Evolutionary conservation across 257 asterid genomes (phyloP), one percentile per base, ranked within the genome.

Genomic region (Capsicum baccatum): DNA sequence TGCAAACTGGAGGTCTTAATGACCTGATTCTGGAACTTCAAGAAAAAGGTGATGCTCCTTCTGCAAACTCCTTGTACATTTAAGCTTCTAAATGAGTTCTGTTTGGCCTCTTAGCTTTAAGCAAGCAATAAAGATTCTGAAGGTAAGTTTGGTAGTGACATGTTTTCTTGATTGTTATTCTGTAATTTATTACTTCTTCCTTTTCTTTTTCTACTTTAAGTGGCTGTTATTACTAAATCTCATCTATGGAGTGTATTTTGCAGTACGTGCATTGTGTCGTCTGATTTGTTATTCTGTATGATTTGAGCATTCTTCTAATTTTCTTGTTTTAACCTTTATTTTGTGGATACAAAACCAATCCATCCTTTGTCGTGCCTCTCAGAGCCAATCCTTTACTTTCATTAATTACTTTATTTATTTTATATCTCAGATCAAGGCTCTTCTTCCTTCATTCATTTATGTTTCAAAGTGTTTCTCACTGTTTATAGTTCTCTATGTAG

Each of bases 11-110:
- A n/a, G 89, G 85, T 81, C 80, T 94, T 19, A 92, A 93, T 79
- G 94, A 89, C 58, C 90, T 94, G 79, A 81, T 93, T 60, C 64
- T 84, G 88, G 98, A 92, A 87, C 98, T 93, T 66, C 94, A 91
- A 81, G 84, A 83, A 62, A 92, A 87, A 93, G 98, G 98, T 90
- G 85, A 11, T 80, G 15, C 37, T 56, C 76, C 54, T 80, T 14
- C 63, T 19, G 82, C 83, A 8, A 21, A 26, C 64, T 76, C 26
- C 42, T 52, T 52, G 35, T 35, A 35, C 17, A 68, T 68, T 83
- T 76, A 76, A 76, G 64, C 39, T 68, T 69, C 69, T 68, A 83
- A 68, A 83, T 76, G 48, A 26, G 26, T 26, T 15, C 81, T 33
- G 26, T 54, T 17, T 17, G 76, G 10, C 39, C n/a, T 9, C 80